A percentile compares a stretch with the other conserved stretches of the same genome.
These are phyloP conservation scores for Xylariaceae sp. DNA, from an alignment of 2,329 filamentous ascomycete species.

Conservation along the genomic window DNA sequence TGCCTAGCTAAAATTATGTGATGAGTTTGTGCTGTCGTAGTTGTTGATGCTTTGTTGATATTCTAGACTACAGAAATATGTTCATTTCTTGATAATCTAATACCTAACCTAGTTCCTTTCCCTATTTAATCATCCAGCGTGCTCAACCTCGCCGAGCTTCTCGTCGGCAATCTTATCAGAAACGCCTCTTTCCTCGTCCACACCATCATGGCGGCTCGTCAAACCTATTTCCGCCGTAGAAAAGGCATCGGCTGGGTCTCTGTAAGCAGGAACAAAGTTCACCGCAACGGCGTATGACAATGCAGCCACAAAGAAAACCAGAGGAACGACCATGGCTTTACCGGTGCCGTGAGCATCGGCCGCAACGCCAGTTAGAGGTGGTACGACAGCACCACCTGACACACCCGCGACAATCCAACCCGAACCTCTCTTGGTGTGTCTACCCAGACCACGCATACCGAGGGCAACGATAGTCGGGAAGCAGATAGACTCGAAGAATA, in stretches of 20 bases:
- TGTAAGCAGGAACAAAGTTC: conserved; percentile 72
- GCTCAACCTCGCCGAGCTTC: conserved; percentile 22
- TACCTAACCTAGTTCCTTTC: background rate
- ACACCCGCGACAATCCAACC: conserved; percentile 76
- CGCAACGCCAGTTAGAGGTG: conserved; percentile 72
- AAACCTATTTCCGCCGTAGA: conserved; percentile 54
- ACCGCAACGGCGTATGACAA: conserved; percentile 64
- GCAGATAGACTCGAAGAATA: conserved; percentile 82
- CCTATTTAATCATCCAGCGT: background rate
- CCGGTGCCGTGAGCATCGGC: conserved; percentile 68
- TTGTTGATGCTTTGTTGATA: no score
- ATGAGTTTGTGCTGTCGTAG: no score
- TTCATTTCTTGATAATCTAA: background rate
- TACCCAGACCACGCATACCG: conserved; percentile 76
- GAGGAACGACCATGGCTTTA: conserved; percentile 70
- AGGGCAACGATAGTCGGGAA: conserved; percentile 84
- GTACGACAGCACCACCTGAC: conserved; percentile 75
- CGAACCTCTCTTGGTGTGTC: conserved; percentile 78
- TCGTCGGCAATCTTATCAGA: conserved; percentile 20
- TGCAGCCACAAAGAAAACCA: conserved; percentile 64
- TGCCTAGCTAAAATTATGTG: no score
- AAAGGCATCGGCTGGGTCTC: conserved; percentile 66
- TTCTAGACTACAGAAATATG: no score
- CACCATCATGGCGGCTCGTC: background rate
- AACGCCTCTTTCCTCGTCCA: conserved; percentile 39